These are phyloP conservation scores for Albizia julibrissin DNA, from an alignment of 306 rosid genomes.

Conservation along the genomic window DNA sequence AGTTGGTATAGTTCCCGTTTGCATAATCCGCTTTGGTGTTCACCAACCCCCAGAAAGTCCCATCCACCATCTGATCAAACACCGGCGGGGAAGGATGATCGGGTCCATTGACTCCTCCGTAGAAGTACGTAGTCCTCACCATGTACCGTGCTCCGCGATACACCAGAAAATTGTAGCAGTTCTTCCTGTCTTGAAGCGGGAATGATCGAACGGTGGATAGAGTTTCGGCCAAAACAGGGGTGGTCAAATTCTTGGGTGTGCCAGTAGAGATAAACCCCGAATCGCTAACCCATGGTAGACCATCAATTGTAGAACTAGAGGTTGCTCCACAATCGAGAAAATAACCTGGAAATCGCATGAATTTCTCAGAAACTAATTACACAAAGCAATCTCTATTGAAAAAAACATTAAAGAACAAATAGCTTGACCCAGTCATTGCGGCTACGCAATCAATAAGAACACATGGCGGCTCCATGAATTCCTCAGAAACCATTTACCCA, in stretches of 20 bases:
- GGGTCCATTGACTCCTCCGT: constrained; percentile 61
- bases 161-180: constrained; percentile 62
- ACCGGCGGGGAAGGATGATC: constrained; percentile 67
- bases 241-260: constrained; percentile 42
- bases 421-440: not conserved
- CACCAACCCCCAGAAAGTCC: constrained; percentile 77
- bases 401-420: not conserved
- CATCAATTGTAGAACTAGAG: constrained; percentile 32
- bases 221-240: constrained; percentile 33
- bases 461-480: constrained; percentile 28
- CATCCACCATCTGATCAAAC: constrained; percentile 89
- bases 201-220: constrained; percentile 74
- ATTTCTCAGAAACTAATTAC: not conserved
- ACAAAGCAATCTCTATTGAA: not conserved
- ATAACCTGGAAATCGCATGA: constrained; percentile 32
- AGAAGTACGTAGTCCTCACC: constrained; percentile 76
- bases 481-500: not conserved
- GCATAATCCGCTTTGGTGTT: constrained; percentile 68
- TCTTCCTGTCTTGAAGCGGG: constrained; percentile 48
- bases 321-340: constrained; percentile 68
- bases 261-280: constrained; percentile 49
- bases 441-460: constrained; percentile 61
- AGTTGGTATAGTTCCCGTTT: constrained; percentile 44
- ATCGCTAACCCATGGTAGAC: constrained; percentile 67
- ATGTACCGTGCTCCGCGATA: constrained; percentile 65